phyloP scores from a whole-genome alignment of 768 basidiomycete genomes.

The Lenzites betulinus region DNA sequence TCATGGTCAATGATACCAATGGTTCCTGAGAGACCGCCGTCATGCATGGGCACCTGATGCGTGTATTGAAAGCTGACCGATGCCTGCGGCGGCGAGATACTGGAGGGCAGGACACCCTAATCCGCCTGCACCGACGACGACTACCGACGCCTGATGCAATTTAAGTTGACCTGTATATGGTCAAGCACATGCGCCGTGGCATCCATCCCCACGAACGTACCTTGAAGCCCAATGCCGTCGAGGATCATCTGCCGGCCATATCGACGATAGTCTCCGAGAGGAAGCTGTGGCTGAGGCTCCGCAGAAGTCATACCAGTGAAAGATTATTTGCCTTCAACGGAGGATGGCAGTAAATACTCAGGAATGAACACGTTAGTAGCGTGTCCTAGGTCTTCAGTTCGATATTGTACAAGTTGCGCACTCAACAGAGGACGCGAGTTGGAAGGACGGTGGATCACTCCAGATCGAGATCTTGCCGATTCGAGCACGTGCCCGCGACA shows the following conservation, averaged over 20 bases:
- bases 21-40: constrained; percentile 49
- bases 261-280: constrained; percentile 72
- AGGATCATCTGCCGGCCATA: constrained; percentile 98
- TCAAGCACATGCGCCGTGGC: background rate
- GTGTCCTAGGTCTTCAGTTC: no score
- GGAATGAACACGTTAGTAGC: no score
- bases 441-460: no score
- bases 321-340: no score
- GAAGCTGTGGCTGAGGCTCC: constrained; percentile 18
- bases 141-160: constrained; percentile 71
- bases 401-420: no score
- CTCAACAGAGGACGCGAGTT: no score
- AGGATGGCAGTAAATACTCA: background rate
- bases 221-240: constrained; percentile 83
- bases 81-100: constrained; percentile 89
- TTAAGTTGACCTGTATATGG: constrained; percentile 72
- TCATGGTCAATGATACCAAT: constrained; percentile 92
- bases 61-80: constrained; percentile 57
- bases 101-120: constrained; percentile 95
- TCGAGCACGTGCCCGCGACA: no score
- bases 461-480: background rate
- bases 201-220: constrained; percentile 38
- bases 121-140: constrained; percentile 93
- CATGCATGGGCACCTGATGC: background rate
- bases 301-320: background rate